Percentiles rank a stretch among this genome's conserved stretches.
phyloP scores from a whole-genome alignment of 2,329 filamentous ascomycete genomes.

The Coniochaeta ligniaria region DNA sequence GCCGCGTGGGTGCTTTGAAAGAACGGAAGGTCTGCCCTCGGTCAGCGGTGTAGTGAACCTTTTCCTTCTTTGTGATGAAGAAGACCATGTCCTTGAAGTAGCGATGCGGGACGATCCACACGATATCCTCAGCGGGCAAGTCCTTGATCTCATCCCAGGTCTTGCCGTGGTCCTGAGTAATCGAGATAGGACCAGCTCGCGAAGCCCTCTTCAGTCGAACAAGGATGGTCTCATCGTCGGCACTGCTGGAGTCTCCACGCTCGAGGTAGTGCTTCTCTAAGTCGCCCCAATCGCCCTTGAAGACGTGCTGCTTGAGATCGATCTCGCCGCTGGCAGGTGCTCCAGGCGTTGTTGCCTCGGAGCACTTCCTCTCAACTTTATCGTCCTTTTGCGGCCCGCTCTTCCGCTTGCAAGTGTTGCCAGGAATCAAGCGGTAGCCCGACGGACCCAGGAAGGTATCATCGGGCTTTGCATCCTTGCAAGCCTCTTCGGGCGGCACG shows the following conservation, averaged over 20 bases:
- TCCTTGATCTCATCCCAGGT: constrained; percentile 60
- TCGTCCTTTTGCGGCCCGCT: constrained; percentile 61
- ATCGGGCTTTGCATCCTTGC: constrained; percentile 54
- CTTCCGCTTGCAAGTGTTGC: constrained; percentile 62
- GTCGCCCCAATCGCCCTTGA: constrained; percentile 47
- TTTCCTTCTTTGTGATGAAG: constrained; percentile 62
- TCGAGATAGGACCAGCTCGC: constrained; percentile 52
- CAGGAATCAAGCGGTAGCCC: constrained; percentile 87
- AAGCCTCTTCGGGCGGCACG: constrained; percentile 62
- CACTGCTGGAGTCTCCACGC: constrained; percentile 55
- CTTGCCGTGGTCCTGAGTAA: constrained; percentile 84
- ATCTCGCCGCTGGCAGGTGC: constrained; percentile 62
- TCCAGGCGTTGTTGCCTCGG: constrained; percentile 44
- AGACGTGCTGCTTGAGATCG: constrained; percentile 48
- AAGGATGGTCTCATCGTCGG: constrained; percentile 66
- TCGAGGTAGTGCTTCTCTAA: constrained; percentile 71
- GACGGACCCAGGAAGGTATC: constrained; percentile 79
- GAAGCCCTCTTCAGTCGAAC: constrained; percentile 30
- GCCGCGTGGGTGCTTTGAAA: constrained; percentile 62
- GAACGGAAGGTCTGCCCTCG: constrained; percentile 65
- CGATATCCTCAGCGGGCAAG: constrained; percentile 62
- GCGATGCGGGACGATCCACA: constrained; percentile 66
- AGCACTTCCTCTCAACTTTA: constrained; percentile 68
- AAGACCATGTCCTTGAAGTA: constrained; percentile 82
- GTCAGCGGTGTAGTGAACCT: constrained; percentile 76